Evolutionary conservation across 768 basidiomycete genomes (phyloP).

Genomic region (Pleurotus pulmonarius): DNA sequence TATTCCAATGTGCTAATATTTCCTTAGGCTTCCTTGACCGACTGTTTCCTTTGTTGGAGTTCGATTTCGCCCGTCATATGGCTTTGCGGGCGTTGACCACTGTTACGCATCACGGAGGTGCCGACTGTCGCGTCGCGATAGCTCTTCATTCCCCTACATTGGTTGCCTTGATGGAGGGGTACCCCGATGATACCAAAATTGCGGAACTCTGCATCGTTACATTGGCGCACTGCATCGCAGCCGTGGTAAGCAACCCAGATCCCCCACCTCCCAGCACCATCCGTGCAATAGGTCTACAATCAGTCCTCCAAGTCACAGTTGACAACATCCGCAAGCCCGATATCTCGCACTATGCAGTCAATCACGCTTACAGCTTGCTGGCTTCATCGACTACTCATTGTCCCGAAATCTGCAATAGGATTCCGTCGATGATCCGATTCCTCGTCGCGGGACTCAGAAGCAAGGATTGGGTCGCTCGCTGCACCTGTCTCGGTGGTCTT

Average conservation of each 20-base stretch:
- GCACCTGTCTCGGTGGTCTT: conserved; percentile 48
- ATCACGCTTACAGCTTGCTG: conserved; percentile 50
- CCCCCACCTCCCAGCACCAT: conserved; percentile 34
- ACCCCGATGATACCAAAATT: conserved; percentile 44
- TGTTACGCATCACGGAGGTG: conserved; percentile 61
- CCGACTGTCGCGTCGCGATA: conserved; percentile 44
- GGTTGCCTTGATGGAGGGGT: conserved; percentile 39
- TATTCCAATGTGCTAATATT: background rate
- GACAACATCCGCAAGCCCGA: conserved; percentile 40
- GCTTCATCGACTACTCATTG: conserved; percentile 40
- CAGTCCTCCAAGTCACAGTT: conserved; percentile 39
- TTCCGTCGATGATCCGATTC: conserved; percentile 41
- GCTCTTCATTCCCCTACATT: conserved; percentile 41
- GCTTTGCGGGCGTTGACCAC: conserved; percentile 54
- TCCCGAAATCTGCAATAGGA: conserved; percentile 37
- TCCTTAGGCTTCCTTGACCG: conserved; percentile 50
- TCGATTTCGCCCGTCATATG: conserved; percentile 43
- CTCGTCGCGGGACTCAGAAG: conserved; percentile 55
- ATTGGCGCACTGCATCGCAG: conserved; percentile 47
- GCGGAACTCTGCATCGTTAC: conserved; percentile 49
- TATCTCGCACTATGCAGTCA: conserved; percentile 37
- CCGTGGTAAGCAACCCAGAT: conserved; percentile 33
- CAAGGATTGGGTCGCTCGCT: conserved; percentile 49
- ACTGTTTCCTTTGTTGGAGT: conserved; percentile 50
- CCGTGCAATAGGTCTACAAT: conserved; percentile 37